phyloP scores from a whole-genome alignment of 306 rosid genomes.

The Sechiopsis laciniata region DNA sequence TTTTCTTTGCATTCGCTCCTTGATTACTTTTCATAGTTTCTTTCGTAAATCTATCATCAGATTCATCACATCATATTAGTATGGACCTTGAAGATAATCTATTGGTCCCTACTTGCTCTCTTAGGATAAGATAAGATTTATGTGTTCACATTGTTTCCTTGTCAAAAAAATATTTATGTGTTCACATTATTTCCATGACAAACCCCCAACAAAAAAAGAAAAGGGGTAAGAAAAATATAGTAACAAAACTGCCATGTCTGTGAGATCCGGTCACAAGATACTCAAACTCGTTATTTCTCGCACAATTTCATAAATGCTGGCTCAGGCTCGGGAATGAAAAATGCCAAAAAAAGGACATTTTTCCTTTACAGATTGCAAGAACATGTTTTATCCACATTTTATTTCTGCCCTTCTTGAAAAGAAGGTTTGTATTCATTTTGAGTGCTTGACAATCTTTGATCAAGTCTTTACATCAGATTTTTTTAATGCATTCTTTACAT shows the following conservation, averaged over 20 bases:
- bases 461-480: no score
- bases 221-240: not conserved
- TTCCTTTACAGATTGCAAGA: no score
- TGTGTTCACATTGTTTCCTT: not conserved
- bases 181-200: not conserved
- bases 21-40: not conserved
- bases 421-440: not conserved
- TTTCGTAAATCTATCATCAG: not conserved
- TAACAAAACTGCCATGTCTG: not conserved
- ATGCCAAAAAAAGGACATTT: no score
- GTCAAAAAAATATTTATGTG: conserved; percentile 5
- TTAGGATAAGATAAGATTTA: conserved; percentile 15
- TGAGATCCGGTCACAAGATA: not conserved
- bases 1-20: not conserved
- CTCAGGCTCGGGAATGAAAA: no score
- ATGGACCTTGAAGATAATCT: conserved; percentile 2
- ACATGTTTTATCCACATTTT: no score
- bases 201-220: no score
- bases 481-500: no score
- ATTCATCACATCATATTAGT: conserved; percentile 4
- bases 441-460: not conserved
- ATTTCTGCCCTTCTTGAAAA: not conserved
- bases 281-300: not conserved
- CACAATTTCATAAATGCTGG: not conserved
- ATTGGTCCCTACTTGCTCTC: conserved; percentile 10